Base-by-base conservation (phyloP, 306 rosid species). In the Geum urbanum region DNA sequence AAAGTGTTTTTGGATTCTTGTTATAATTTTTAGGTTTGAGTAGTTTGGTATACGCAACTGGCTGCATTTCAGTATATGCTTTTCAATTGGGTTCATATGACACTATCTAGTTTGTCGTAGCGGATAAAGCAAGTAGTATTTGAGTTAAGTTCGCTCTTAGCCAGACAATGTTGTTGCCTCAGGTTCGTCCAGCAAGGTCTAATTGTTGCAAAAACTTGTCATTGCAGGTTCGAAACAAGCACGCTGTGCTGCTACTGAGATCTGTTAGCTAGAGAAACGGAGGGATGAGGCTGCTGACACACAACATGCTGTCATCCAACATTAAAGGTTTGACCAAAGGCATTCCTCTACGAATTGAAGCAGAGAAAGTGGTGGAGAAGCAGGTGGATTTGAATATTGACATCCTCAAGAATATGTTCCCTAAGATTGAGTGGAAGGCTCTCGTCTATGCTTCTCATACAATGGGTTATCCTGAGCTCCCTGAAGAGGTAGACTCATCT, bases 231-330 rank as follows among this genome's bases (percentile, higher is more conserved):
- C 12, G 54, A 15, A 15, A 0, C 43, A 24, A 4, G 32, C 44
- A 6, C 15, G 8, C 16, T 10, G 2, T 69, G 48, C 52, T 19
- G 64, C 41, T 14, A 58, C 63, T 12, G 63, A 15, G 2, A 18
- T 2, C 24, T 54, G 5, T 41, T 7, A 40, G 61, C 22, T 20
- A 51, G 40, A 63, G 45, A 44, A 7, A 1, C 0, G 74, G 56
- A 79, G 61, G 53, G 72, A 92, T 94, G 98, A 90, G 95, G 80
- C 77, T 94, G 54, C 69, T 92, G 11, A 92, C 94, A 7, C 98
- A 90, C 81, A 92, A 92, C 80, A 92, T 92, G 98, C 80, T 92
- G 4, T 90, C 97, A 5, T 90, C 96, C 3, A 92, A 90, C 83
- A 84, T 92, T 49, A 92, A 84, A 57, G 98, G 98, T 2, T 90